These are phyloP conservation scores for Penicillium ochrochloron DNA, from an alignment of 495 filamentous ascomycete genomes.

Conservation along the genomic window DNA sequence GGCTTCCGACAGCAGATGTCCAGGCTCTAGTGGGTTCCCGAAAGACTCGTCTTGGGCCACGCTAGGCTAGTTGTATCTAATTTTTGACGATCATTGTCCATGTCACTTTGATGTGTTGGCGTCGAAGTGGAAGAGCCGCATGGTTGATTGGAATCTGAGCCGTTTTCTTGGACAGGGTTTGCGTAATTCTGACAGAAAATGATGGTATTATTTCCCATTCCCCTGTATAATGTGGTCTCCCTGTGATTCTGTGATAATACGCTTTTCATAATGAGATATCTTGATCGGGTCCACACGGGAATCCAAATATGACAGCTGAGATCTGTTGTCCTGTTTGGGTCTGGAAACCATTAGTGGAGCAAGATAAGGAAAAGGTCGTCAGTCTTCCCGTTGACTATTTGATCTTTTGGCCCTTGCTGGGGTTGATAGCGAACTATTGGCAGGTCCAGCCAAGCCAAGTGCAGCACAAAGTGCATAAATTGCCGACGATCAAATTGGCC, in stretches of 20 bases:
- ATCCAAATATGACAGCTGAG: slow-evolving; percentile 17
- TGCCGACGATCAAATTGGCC: background rate
- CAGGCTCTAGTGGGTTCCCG: background rate
- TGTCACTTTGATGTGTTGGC: background rate
- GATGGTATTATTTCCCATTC: background rate
- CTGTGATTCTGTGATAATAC: background rate
- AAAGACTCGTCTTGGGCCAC: background rate
- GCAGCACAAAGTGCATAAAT: background rate
- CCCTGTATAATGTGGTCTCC: background rate
- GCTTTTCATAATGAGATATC: background rate
- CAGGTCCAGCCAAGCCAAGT: background rate
- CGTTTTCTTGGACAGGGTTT: background rate
- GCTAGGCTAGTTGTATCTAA: background rate
- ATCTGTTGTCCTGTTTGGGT: slow-evolving; percentile 4
- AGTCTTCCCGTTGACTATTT: background rate
- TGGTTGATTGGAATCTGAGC: slow-evolving; percentile 1
- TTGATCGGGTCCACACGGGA: slow-evolving; percentile 8
- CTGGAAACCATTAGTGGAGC: background rate
- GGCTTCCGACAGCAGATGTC: background rate
- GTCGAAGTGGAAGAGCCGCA: background rate
- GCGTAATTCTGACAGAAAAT: background rate
- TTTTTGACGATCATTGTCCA: background rate
- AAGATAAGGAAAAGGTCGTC: background rate
- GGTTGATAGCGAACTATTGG: background rate
- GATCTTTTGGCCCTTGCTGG: background rate